Evolutionary conservation across 2,329 filamentous ascomycete species (phyloP).

Genomic region (Colletotrichum acutatum): DNA sequence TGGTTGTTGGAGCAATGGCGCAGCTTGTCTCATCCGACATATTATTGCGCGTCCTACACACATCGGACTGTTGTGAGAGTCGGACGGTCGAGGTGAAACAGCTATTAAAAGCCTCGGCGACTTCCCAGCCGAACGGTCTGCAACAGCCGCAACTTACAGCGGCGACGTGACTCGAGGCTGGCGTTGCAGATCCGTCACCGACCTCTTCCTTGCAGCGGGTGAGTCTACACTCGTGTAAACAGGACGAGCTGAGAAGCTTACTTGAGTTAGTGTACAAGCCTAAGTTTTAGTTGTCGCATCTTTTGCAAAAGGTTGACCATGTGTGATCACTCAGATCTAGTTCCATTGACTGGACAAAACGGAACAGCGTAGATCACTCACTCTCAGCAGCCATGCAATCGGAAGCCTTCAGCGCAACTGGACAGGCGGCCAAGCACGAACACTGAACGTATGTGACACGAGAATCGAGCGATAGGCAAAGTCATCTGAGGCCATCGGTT

Average conservation of each 20-base stretch:
- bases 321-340: not conserved
- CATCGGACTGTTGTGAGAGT: constrained; percentile 3
- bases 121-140: constrained; percentile 24
- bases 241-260: not conserved
- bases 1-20: constrained; percentile 22
- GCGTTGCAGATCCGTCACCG: constrained; percentile 32
- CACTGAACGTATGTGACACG: constrained; percentile 1
- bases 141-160: constrained; percentile 13
- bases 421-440: constrained; percentile 13
- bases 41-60: constrained; percentile 22
- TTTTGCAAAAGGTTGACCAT: not conserved
- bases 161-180: constrained; percentile 25
- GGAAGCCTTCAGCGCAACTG: constrained; percentile 10
- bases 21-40: constrained; percentile 22
- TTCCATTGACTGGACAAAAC: not conserved
- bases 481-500: constrained; percentile 6
- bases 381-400: constrained; percentile 21
- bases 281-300: not conserved
- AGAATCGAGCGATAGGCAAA: constrained; percentile 13
- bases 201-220: constrained; percentile 5
- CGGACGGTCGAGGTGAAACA: constrained; percentile 29
- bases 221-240: not conserved
- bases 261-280: not conserved
- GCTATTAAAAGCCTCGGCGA: constrained; percentile 33
- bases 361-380: constrained; percentile 7